phyloP scores from a whole-genome alignment of 345 rosid genomes.

The Geranium brycei region DNA sequence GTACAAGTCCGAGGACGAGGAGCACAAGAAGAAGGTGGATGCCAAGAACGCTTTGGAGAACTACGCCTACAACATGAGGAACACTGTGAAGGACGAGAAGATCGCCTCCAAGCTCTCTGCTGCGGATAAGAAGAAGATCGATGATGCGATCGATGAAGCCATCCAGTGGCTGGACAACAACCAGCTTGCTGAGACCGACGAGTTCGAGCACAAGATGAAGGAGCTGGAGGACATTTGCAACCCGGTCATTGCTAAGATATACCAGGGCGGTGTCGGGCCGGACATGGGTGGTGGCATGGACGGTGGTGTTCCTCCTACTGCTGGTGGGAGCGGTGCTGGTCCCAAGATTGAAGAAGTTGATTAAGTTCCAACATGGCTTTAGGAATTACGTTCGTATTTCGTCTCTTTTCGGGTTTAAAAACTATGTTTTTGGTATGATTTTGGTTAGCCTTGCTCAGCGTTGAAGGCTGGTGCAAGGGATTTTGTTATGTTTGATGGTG shows the following conservation, averaged over 20 bases:
- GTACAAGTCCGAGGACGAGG: conserved; percentile 50
- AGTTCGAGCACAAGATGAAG: conserved; percentile 54
- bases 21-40: conserved; percentile 55
- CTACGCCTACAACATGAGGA: conserved; percentile 42
- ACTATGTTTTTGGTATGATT: background rate
- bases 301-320: conserved; percentile 18
- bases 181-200: conserved; percentile 47
- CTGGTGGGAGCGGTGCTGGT: conserved; percentile 37
- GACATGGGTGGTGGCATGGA: conserved; percentile 27
- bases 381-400: background rate
- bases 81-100: conserved; percentile 48
- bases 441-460: background rate
- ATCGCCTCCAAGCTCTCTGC: conserved; percentile 32
- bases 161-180: conserved; percentile 43
- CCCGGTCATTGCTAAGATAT: conserved; percentile 46
- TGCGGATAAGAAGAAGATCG: conserved; percentile 52
- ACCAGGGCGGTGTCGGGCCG: conserved; percentile 27
- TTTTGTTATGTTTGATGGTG: too few relatives aligned
- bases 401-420: background rate
- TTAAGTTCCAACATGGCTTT: conserved; percentile 11
- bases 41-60: conserved; percentile 45
- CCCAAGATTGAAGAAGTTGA: conserved; percentile 65
- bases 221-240: conserved; percentile 48
- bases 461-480: background rate
- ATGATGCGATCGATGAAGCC: conserved; percentile 39